Evolutionary conservation across 352 stramenopile species (phyloP), one percentile per base, ranked within the genome.

Genomic region (Phytophthora pluvialis): DNA sequence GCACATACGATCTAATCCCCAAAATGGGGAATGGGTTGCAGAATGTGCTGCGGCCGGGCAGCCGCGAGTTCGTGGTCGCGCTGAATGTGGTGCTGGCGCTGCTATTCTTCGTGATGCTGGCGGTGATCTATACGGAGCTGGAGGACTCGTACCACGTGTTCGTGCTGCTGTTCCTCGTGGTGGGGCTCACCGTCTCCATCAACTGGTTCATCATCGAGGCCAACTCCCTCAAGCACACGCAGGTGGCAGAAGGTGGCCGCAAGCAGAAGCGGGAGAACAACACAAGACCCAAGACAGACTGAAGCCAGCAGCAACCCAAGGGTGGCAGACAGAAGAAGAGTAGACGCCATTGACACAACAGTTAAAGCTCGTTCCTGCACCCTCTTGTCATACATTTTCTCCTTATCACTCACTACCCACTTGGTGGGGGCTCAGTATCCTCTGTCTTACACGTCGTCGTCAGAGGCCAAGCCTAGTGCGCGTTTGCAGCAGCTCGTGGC

Each of bases 121-220:
- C 72, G 43, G 84, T 93, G 42, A 66, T 95, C 26, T 95, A 91
- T 71, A 85, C 81, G 60, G 81, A 93, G 65, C 70, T 95, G 36
- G 86, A 95, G 53, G 76, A 91, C 60, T 95, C 86, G 60, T 77
- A 86, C 64, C 86, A 95, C 69, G 70, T 91, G 56, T 95, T 91
- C 60, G 75, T 95, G 40, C 68, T 95, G 76, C 83, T 95, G 31
- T 95, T 95, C 56, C 78, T 95, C 47, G 80, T 89, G 26, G 55
- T 90, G n/a, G 86, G 86, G 6, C 80, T 95, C 52, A 88, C 86
- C 1, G 60, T 89, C 33, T 93, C 86, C 29, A 93, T 95, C 75
- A 95, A 95, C 71, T 91, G 85, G 84, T 95, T 93, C 72, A 87
- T 95, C 63, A 67, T 93, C 40, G 78, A 91, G 32, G 78, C 84